These are phyloP conservation scores for Puccinia hordei DNA, from an alignment of 1,284 basidiomycete genomes.

Conservation along the genomic window DNA sequence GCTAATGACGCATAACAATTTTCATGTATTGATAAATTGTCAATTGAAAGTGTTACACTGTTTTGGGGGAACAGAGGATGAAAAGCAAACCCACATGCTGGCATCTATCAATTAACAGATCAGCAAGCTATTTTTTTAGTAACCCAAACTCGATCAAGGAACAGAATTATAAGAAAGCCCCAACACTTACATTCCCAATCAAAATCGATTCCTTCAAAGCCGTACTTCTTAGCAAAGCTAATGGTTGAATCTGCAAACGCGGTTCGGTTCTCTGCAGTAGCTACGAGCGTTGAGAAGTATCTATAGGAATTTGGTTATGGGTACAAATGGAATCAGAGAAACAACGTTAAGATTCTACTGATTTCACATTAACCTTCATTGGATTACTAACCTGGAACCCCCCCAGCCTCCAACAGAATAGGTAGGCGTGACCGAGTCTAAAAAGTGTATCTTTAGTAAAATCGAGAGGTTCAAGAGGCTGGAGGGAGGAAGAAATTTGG, in stretches of 20 bases:
- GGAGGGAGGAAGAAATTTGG: background rate
- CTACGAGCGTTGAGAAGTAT: conserved; percentile 39
- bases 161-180: background rate
- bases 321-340: background rate
- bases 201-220: conserved; percentile 42
- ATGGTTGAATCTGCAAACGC: conserved; percentile 34
- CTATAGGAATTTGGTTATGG: background rate
- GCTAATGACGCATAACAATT: background rate
- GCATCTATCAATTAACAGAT: conserved; percentile 22
- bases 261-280: conserved; percentile 42
- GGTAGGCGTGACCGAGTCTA: conserved; percentile 36
- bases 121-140: background rate
- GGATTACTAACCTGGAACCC: conserved; percentile 24
- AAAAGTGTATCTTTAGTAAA: background rate
- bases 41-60: background rate
- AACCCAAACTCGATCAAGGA: background rate
- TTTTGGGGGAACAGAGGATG: background rate
- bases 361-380: background rate
- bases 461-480: background rate
- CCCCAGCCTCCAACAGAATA: conserved; percentile 41
- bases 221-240: conserved; percentile 45
- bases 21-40: background rate
- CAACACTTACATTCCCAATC: conserved; percentile 50
- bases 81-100: conserved; percentile 23
- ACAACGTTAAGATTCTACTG: background rate